Base-by-base conservation (phyloP, 2,329 filamentous ascomycete species). In the Aureobasidium sp. region DNA sequence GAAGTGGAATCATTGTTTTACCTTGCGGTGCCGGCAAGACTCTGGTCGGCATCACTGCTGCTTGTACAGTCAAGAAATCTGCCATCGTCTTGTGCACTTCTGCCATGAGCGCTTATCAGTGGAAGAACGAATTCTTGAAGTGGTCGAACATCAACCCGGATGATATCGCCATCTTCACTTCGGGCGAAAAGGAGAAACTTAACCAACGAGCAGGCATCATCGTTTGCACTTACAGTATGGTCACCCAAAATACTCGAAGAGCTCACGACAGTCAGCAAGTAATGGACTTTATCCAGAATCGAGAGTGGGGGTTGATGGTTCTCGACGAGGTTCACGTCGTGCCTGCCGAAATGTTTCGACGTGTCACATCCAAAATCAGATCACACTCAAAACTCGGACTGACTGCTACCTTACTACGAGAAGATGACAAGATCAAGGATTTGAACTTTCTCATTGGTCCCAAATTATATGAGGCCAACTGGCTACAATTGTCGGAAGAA, bases 121-220 rank as follows among this genome's bases (percentile, higher is more conserved):
- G 94, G 94, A 83, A 91, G 63, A 87, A 94, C 64, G 94, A 99
- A 71, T 99, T 99, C 71, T 78, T 97, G 66, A 96, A 97, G 69
- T 99, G 94, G 94, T 97, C 92, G n/a, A 97, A 97, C 70, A 96
- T 96, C 64, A 89, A 92, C 68, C 91, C 92, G 0, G 88, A 93
- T 67, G 91, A 97, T 70, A 92, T 99, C 70, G 91, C 92, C 33
- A 86, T 96, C 60, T 99, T 99, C 74, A 97, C 94, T 0, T 93
- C 92, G 0, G 91, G 96, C 67, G 90, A 90, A 72, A 99, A 99
- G 75, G 86, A 87, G 62, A 81, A 82, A 58, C 96, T 99, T 69
- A 86, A 87, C 1, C 85, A 92, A 54, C 93, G 91, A 70, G 96
- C 94, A 1, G 94, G 94, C 71, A 92, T 99, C 66, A 95, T 99